A percentile compares a stretch with the other conserved stretches of the same genome.
Evolutionary conservation across 192 early-diverging fungal genomes (phyloP).

Genomic region (Coemansia sp.): DNA sequence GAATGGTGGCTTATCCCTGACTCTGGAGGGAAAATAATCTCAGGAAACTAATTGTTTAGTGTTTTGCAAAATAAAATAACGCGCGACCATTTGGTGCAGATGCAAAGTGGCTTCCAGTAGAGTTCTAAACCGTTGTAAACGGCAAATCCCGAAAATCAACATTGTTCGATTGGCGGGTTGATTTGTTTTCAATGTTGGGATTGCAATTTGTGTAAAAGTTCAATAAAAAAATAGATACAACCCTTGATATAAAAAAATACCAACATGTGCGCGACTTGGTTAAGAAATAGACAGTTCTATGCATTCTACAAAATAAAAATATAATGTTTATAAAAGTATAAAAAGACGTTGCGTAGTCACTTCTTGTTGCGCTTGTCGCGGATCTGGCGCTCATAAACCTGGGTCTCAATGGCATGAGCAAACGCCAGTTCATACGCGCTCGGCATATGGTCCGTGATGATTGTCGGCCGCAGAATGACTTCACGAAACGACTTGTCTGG

Average conservation of each 20-base stretch:
- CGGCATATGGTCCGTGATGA: conserved; percentile 54
- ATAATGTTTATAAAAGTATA: not conserved
- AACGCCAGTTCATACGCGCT: conserved; percentile 54
- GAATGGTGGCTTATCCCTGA: conserved; percentile 2
- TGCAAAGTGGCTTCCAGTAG: not conserved
- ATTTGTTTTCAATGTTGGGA: not conserved
- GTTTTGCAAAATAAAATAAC: conserved; percentile 1
- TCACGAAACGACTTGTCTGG: conserved; percentile 39
- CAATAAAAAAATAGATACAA: not conserved
- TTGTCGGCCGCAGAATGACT: conserved; percentile 42
- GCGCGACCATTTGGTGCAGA: not conserved
- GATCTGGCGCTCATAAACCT: conserved; percentile 45
- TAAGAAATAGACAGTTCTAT: not conserved
- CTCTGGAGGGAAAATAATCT: not conserved
- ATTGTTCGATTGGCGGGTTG: not conserved
- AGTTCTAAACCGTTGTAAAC: not conserved
- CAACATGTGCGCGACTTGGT: not conserved
- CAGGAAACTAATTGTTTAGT: conserved; percentile 6
- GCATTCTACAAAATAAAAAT: conserved; percentile 6
- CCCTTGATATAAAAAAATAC: not conserved
- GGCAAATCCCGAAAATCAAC: not conserved
- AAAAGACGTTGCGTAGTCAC: not conserved
- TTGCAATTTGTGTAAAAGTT: not conserved
- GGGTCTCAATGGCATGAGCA: conserved; percentile 47
- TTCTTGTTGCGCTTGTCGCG: conserved; percentile 22